Evolutionary conservation across 2,329 filamentous ascomycete genomes (phyloP).

Genomic region (Epichloe scottii): DNA sequence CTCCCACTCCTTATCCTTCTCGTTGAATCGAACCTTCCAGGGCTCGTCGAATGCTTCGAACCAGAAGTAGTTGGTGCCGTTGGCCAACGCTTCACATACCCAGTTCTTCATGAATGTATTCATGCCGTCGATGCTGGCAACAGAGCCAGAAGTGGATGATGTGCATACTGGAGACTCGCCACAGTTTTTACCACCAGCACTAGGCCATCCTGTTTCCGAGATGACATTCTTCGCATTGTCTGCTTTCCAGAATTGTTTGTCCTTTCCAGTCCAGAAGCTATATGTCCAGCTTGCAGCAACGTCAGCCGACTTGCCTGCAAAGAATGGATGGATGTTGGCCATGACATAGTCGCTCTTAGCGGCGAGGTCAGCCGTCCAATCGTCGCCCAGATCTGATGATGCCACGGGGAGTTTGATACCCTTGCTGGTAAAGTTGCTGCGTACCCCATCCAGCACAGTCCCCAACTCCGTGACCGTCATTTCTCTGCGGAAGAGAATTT

Average conservation of each 20-base stretch:
- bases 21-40: constrained; percentile 75
- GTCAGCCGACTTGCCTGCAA: constrained; percentile 60
- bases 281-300: constrained; percentile 70
- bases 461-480: constrained; percentile 54
- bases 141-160: constrained; percentile 41
- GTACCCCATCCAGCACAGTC: constrained; percentile 53
- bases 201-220: constrained; percentile 86
- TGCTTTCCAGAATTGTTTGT: constrained; percentile 50
- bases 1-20: constrained; percentile 64
- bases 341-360: constrained; percentile 72
- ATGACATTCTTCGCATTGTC: constrained; percentile 63
- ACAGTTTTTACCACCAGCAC: constrained; percentile 67
- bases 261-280: constrained; percentile 64
- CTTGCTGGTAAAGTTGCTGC: constrained; percentile 55
- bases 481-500: constrained; percentile 65
- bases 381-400: constrained; percentile 78
- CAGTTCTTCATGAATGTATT: constrained; percentile 80
- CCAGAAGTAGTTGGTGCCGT: constrained; percentile 92
- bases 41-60: constrained; percentile 95
- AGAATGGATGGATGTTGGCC: constrained; percentile 96
- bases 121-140: constrained; percentile 68
- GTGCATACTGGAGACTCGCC: constrained; percentile 42
- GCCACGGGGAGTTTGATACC: constrained; percentile 64
- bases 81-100: constrained; percentile 68
- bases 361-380: constrained; percentile 65